phyloP scores from a whole-genome alignment of 2,329 filamentous ascomycete genomes.

The Rhynchosporium graminicola region DNA sequence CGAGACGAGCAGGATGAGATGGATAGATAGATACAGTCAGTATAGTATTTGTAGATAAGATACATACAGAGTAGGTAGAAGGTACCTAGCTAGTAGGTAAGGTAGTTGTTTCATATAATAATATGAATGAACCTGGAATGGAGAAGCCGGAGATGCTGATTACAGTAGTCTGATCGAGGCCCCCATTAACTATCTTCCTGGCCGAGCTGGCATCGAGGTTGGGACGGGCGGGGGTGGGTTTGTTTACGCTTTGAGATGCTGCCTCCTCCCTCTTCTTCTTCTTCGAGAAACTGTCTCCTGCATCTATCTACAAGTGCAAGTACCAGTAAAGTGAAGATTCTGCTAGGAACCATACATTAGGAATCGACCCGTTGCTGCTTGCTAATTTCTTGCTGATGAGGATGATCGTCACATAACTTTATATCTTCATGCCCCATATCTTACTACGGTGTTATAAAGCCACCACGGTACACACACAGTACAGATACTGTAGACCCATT shows the following conservation, averaged over 20 bases:
- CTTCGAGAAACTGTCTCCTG: no score
- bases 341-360: neutral
- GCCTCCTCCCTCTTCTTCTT: neutral
- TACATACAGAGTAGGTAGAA: no score
- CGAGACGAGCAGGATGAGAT: no score
- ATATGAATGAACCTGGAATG: conserved; percentile 20
- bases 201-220: neutral
- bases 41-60: neutral
- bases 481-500: no score
- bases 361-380: conserved; percentile 1
- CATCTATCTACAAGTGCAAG: neutral
- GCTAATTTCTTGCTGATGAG: neutral
- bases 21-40: no score
- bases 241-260: neutral
- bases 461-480: no score
- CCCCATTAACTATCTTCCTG: no score
- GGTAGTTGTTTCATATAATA: neutral
- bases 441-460: no score
- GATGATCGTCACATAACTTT: neutral
- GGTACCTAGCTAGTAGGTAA: no score
- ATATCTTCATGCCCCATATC: neutral
- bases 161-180: no score
- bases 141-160: conserved; percentile 20
- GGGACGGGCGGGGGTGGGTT: neutral
- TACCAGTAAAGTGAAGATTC: neutral